Evolutionary conservation across 192 early-diverging fungal genomes (phyloP).

Genomic region (Podila epigama): DNA sequence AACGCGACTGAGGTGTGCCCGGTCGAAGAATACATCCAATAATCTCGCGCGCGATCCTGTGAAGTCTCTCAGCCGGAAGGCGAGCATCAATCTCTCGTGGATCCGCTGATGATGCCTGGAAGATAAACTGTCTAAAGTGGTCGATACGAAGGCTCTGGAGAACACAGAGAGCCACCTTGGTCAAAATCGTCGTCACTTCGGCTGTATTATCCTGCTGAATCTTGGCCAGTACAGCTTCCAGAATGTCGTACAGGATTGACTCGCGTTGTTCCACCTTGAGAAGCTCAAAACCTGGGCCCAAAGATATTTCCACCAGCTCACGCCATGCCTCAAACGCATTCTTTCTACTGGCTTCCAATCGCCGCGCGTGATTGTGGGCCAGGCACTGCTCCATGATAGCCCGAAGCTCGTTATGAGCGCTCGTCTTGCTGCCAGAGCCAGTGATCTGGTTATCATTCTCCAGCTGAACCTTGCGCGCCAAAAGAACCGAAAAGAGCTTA

Average conservation of each 20-base stretch:
- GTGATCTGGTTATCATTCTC: slow-evolving; percentile 56
- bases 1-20: slow-evolving; percentile 66
- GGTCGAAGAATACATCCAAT: slow-evolving; percentile 67
- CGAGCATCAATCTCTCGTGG: slow-evolving; percentile 56
- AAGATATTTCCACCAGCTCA: slow-evolving; percentile 75
- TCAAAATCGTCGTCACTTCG: slow-evolving; percentile 61
- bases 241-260: slow-evolving; percentile 67
- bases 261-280: slow-evolving; percentile 70
- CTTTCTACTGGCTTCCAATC: slow-evolving; percentile 71
- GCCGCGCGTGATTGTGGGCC: slow-evolving; percentile 74
- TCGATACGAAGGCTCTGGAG: slow-evolving; percentile 66
- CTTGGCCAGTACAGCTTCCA: slow-evolving; percentile 70
- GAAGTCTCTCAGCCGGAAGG: slow-evolving; percentile 61
- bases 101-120: slow-evolving; percentile 58
- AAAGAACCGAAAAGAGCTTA: slow-evolving; percentile 67
- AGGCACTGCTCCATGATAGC: slow-evolving; percentile 70
- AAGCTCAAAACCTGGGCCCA: slow-evolving; percentile 71
- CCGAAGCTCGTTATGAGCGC: slow-evolving; percentile 62
- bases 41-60: slow-evolving; percentile 60
- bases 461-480: slow-evolving; percentile 49
- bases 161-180: slow-evolving; percentile 63
- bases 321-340: slow-evolving; percentile 84
- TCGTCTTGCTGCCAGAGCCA: slow-evolving; percentile 52
- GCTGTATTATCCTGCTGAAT: slow-evolving; percentile 52
- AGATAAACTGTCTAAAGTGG: slow-evolving; percentile 56